Evolutionary conservation across 2,329 filamentous ascomycete species (phyloP).

Genomic region (Monosporascus sp.): DNA sequence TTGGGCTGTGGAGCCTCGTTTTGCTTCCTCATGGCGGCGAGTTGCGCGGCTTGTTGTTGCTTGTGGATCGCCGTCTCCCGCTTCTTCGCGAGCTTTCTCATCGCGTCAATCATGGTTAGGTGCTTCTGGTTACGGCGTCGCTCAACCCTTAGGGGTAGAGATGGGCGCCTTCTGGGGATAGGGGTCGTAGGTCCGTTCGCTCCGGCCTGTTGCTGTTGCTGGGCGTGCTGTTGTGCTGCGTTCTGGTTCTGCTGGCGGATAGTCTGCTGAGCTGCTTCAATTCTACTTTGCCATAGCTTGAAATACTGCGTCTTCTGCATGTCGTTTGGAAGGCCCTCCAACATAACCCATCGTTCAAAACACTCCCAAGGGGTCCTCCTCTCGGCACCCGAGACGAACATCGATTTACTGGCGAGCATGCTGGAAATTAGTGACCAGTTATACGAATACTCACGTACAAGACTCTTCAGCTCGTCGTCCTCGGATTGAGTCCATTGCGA

Average conservation of each 20-base stretch:
- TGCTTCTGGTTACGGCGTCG: conserved; percentile 81
- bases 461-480: conserved; percentile 78
- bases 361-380: conserved; percentile 96
- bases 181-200: conserved; percentile 38
- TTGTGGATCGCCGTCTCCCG: conserved; percentile 81
- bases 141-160: conserved; percentile 78
- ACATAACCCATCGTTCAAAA: conserved; percentile 90
- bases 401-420: conserved; percentile 66
- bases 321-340: conserved; percentile 85
- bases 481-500: conserved; percentile 91
- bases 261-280: conserved; percentile 52
- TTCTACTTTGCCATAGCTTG: conserved; percentile 60
- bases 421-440: conserved; percentile 95
- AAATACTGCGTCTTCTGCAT: conserved; percentile 97
- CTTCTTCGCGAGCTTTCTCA: conserved; percentile 94
- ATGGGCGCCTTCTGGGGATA: conserved; percentile 60
- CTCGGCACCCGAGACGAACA: conserved; percentile 80
- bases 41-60: conserved; percentile 71
- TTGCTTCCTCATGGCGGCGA: conserved; percentile 76
- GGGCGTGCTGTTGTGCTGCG: conserved; percentile 30
- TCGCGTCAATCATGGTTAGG: conserved; percentile 83
- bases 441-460: conserved; percentile 91
- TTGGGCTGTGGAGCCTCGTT: conserved; percentile 54
- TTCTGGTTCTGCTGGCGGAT: conserved; percentile 50
- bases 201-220: conserved; percentile 28